A percentile compares a stretch with the other conserved stretches of the same genome.
These are phyloP conservation scores for Nitzschia palea DNA, from an alignment of 108 stramenopile genomes.

Conservation along the genomic window DNA sequence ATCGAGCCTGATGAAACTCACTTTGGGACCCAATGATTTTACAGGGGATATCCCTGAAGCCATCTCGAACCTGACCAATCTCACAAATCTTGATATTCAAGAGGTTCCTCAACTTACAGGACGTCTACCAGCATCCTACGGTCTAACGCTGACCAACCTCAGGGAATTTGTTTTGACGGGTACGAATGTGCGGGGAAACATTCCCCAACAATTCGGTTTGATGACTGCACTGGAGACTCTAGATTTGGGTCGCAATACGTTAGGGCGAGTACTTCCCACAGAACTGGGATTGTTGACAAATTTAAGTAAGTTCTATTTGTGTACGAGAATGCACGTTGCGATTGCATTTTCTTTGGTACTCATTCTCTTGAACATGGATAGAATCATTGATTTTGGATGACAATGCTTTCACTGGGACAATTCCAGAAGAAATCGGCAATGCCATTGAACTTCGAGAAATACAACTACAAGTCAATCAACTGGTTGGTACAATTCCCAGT, in stretches of 20 bases:
- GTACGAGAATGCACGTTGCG: not conserved
- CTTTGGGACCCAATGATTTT: slow-evolving; percentile 57
- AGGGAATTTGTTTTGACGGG: slow-evolving; percentile 45
- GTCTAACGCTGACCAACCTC: slow-evolving; percentile 47
- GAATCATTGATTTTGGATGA: slow-evolving; percentile 13
- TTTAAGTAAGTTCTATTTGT: slow-evolving; percentile 30
- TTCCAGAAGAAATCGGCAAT: slow-evolving; percentile 23
- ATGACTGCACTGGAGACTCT: slow-evolving; percentile 42
- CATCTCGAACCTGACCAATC: slow-evolving; percentile 46
- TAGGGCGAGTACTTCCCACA: slow-evolving; percentile 37
- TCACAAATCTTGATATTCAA: slow-evolving; percentile 31
- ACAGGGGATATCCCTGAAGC: slow-evolving; percentile 55
- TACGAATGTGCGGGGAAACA: slow-evolving; percentile 54
- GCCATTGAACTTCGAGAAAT: slow-evolving; percentile 17
- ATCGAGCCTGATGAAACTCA: slow-evolving; percentile 23
- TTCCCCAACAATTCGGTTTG: slow-evolving; percentile 57
- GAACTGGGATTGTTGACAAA: slow-evolving; percentile 27
- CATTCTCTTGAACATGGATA: too few species aligned
- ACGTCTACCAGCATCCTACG: slow-evolving; percentile 64
- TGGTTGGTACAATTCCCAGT: slow-evolving; percentile 24
- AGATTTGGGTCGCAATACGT: slow-evolving; percentile 21
- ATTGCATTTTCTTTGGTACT: not conserved
- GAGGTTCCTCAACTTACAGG: slow-evolving; percentile 57
- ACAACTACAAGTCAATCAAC: slow-evolving; percentile 15
- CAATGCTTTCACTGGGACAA: slow-evolving; percentile 26